phyloP scores from a whole-genome alignment of 371 early-diverging fungal genomes.

The Capillidium heterosporum region DNA sequence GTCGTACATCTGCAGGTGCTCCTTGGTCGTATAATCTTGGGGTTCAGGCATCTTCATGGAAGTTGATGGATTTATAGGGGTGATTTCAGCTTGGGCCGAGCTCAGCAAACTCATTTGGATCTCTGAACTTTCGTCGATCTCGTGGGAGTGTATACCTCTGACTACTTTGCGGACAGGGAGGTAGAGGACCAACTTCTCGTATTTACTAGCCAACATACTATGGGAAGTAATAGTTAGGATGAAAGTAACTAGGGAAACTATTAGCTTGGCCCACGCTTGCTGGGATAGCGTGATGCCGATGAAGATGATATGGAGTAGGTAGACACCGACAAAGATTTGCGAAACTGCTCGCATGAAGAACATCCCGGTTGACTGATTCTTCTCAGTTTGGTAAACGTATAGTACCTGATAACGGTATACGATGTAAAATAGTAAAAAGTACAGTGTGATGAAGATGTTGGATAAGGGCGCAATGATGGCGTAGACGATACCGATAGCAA shows the following conservation, averaged over 20 bases:
- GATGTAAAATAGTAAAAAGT: conserved; percentile 28
- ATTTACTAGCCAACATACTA: not conserved
- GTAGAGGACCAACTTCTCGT: not conserved
- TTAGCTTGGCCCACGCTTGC: not conserved
- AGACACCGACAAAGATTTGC: not conserved
- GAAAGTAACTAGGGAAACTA: not conserved
- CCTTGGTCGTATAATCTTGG: too few relatives aligned
- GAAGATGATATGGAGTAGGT: not conserved
- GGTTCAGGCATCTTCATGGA: too few relatives aligned
- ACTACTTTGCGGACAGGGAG: not conserved
- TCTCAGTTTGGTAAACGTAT: conserved; percentile 20
- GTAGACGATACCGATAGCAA: conserved; percentile 14
- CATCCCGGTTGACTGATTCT: not conserved
- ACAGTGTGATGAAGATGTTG: conserved; percentile 24
- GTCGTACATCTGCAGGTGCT: too few relatives aligned
- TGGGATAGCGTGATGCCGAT: not conserved
- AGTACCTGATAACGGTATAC: conserved; percentile 31
- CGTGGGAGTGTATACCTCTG: too few relatives aligned
- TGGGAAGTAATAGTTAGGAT: not conserved
- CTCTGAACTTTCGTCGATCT: too few relatives aligned
- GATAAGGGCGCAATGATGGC: conserved; percentile 32
- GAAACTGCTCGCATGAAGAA: not conserved
- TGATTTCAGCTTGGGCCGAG: not conserved
- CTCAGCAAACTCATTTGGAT: too few relatives aligned
- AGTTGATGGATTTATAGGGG: not conserved